These are phyloP conservation scores for Sphaerobolus stellatus DNA, from an alignment of 1,284 basidiomycete species.

Conservation along the genomic window DNA sequence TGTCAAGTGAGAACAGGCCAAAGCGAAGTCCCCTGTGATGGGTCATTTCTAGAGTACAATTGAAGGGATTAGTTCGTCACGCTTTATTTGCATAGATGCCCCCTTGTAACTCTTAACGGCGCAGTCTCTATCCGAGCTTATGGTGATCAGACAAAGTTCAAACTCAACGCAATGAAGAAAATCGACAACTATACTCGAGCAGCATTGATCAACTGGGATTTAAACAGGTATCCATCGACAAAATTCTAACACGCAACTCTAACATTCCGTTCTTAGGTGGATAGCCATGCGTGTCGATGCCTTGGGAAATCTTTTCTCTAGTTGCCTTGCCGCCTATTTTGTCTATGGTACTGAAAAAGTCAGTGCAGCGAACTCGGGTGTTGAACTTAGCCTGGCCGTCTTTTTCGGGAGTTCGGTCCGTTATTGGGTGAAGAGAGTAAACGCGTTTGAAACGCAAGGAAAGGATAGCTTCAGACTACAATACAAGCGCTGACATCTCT, in stretches of 20 bases:
- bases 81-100: background rate
- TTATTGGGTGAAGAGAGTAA: background rate
- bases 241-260: background rate
- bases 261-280: background rate
- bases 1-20: slow-evolving; percentile 41
- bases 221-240: background rate
- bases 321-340: slow-evolving; percentile 6
- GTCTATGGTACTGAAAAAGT: background rate
- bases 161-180: background rate
- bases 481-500: background rate
- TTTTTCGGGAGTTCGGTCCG: background rate
- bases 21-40: slow-evolving; percentile 36
- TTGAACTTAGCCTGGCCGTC: background rate
- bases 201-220: background rate
- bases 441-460: background rate
- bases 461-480: background rate
- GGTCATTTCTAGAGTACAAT: slow-evolving; percentile 37
- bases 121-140: slow-evolving; percentile 11
- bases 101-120: background rate
- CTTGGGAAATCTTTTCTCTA: slow-evolving; percentile 3
- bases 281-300: slow-evolving; percentile 6
- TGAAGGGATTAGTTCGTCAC: slow-evolving; percentile 21
- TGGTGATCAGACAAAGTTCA: slow-evolving; percentile 3
- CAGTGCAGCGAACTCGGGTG: background rate
- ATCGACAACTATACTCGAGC: slow-evolving; percentile 7